Evolutionary conservation across 1,284 basidiomycete genomes (phyloP), one percentile per base, ranked within the genome.

Genomic region (Ustilago xerochloae): DNA sequence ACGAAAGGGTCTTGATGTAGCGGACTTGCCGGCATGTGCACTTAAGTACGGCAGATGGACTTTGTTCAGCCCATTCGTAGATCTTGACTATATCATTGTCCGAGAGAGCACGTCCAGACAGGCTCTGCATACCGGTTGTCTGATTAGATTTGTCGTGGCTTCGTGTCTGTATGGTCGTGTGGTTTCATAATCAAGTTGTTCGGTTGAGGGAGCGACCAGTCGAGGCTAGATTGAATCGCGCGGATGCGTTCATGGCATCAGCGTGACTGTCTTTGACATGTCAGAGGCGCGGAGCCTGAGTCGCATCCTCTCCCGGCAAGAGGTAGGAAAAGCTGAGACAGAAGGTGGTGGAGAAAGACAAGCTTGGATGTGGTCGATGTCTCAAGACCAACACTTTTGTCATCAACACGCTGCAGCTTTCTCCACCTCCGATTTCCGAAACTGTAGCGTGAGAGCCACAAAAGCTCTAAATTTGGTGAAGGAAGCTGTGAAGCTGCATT

Each of bases 1-100:
- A 43, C 15, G 59, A 28, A 26, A 67, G 18, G 2, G 49, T 29
- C 20, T 51, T 55, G 22, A 72, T 52, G 4, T 56, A 41, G 15
- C 47, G 38, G 22, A 67, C 60, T 5, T 72, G 55, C 12, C 52
- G 54, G 18, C 63, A 67, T 10, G 69, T 66, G 59, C 69, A 72
- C 33, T 52, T 67, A 52, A 65, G 55, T 7, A 63, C 59, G 12
- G 69, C 69, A 15, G 39, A 12, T 2, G 53, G 51, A 26, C 33
- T 52, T 0, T 29, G 41, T 29, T 66, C 63, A 18, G 59, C 51
- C 63, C 69, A 66, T 33, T 66, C 59, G 56, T 67, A 72, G 20
- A 67, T 52, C n/a, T 46, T 35, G 10, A 72, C 60, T 29, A 58
- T 51, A 67, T 72, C 41, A 35, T 30, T 56, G 29, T 58, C 55